These are phyloP conservation scores for Kitagawia praeruptora DNA, from an alignment of 129 eudicot genomes.

Conservation along the genomic window DNA sequence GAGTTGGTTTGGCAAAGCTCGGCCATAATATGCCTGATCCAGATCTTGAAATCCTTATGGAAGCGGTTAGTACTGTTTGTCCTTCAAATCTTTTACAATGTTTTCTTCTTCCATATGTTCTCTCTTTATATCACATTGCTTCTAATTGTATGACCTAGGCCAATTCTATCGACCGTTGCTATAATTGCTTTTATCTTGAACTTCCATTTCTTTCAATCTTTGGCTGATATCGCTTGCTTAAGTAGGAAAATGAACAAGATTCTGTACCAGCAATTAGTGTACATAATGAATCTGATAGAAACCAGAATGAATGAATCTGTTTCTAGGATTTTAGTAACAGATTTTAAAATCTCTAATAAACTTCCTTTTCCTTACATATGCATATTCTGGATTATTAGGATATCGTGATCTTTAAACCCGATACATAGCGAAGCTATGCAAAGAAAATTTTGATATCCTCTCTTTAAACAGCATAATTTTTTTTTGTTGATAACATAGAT, in stretches of 20 bases:
- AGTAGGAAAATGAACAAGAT: neutral
- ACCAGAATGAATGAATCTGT: neutral
- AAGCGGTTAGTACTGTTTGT: conserved; percentile 40
- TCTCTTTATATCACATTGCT: neutral
- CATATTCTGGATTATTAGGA: neutral
- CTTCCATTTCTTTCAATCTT: neutral
- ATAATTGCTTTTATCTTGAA: neutral
- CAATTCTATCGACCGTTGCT: neutral
- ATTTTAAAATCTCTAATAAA: neutral
- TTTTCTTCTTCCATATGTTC: neutral
- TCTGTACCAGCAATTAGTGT: neutral
- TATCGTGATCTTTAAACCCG: neutral
- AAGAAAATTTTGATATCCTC: neutral
- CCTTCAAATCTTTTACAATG: neutral
- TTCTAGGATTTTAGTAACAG: neutral
- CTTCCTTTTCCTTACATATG: neutral
- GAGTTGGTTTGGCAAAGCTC: conserved; percentile 59
- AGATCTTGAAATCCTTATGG: conserved; percentile 62
- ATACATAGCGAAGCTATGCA: neutral
- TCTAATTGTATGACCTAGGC: neutral
- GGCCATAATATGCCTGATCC: conserved; percentile 58
- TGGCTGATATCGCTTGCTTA: neutral
- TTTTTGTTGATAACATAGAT: neutral
- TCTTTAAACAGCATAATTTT: neutral
- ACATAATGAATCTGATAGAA: neutral